Conservation (phyloP, 2,329 filamentous ascomycete species). For the Penicillium sp. region DNA sequence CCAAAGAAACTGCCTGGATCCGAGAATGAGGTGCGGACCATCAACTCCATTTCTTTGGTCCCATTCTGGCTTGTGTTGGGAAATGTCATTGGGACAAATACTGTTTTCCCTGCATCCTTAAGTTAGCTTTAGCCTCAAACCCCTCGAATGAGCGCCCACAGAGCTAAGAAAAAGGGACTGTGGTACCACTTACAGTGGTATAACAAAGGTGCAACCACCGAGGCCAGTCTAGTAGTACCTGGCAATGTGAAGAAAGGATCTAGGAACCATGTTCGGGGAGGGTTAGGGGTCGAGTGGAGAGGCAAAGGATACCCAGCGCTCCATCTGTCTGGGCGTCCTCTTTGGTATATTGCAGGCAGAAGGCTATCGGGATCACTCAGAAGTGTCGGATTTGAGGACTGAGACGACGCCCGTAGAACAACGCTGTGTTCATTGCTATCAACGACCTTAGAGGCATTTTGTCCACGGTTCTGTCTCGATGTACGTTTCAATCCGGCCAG, state of each 20-base stretch:
- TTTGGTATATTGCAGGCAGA: constrained; percentile 9
- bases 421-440: constrained; percentile 14
- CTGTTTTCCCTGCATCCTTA: constrained; percentile 28
- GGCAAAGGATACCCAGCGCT: constrained; percentile 17
- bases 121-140: constrained; percentile 15
- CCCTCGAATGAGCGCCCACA: neutral
- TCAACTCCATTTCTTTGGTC: constrained; percentile 28
- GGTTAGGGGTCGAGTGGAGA: constrained; percentile 17
- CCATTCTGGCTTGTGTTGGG: constrained; percentile 31
- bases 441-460: constrained; percentile 7
- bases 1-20: constrained; percentile 42
- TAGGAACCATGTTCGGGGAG: constrained; percentile 29
- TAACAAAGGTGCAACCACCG: constrained; percentile 30
- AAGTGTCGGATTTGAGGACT: constrained; percentile 11
- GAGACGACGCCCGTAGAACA: constrained; percentile 14
- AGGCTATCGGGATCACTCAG: neutral
- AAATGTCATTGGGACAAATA: constrained; percentile 44
- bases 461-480: constrained; percentile 27
- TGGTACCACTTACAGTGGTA: constrained; percentile 34
- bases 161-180: neutral
- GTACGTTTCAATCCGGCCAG: constrained; percentile 40
- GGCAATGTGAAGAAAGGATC: constrained; percentile 40
- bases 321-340: constrained; percentile 20
- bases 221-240: constrained; percentile 26
- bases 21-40: constrained; percentile 35